Conservation (phyloP, 495 filamentous ascomycete species). For the Friedmanniomyces endolithicus region DNA sequence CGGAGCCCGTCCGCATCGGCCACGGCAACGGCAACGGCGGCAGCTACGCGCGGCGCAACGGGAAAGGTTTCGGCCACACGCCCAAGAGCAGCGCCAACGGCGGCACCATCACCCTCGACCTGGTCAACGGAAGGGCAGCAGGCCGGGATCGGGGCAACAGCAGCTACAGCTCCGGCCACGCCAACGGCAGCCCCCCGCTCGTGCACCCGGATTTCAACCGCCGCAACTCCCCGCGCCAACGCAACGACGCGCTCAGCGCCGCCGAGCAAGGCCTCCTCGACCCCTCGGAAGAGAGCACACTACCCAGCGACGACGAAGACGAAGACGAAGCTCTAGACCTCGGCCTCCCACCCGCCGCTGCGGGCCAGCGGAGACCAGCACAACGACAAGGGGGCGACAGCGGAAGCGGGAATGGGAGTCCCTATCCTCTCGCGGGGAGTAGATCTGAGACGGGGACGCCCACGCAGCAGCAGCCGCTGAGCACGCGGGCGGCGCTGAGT, state of each 20-base stretch:
- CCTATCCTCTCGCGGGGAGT: constrained; percentile 26
- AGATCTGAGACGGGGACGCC: neutral
- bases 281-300: constrained; percentile 42
- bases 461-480: constrained; percentile 25
- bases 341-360: constrained; percentile 37
- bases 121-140: constrained; percentile 29
- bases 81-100: constrained; percentile 47
- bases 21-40: too few species aligned
- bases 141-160: constrained; percentile 24
- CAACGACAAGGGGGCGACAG: too few species aligned
- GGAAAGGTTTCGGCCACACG: constrained; percentile 57
- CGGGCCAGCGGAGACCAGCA: constrained; percentile 11
- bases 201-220: constrained; percentile 37
- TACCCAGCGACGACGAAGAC: constrained; percentile 35
- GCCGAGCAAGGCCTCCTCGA: constrained; percentile 56
- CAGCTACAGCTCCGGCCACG: constrained; percentile 45
- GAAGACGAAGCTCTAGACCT: constrained; percentile 38
- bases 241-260: constrained; percentile 33
- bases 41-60: constrained; percentile 52
- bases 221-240: constrained; percentile 36
- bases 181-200: constrained; percentile 21
- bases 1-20: constrained; percentile 56
- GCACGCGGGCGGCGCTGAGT: constrained; percentile 54
- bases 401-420: constrained; percentile 16
- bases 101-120: constrained; percentile 38